Percentiles rank a stretch among this genome's conserved stretches.
Conservation (phyloP, 768 basidiomycete species). For the Lactarius indigo region DNA sequence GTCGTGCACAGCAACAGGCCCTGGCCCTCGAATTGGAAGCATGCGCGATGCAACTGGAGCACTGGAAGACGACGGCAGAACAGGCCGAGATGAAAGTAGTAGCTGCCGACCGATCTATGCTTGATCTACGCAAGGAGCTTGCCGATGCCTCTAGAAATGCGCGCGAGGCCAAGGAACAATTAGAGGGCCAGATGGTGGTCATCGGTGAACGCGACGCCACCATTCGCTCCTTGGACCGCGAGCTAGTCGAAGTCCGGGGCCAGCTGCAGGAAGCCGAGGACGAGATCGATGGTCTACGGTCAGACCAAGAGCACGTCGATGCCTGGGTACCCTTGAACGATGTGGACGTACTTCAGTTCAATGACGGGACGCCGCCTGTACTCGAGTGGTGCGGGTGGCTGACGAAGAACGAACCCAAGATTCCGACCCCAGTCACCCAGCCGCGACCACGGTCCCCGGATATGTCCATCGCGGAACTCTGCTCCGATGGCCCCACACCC, state of each 20-base stretch:
- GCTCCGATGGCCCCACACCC: neutral
- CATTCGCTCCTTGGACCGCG: neutral
- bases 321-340: neutral
- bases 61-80: slow-evolving; percentile 6
- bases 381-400: slow-evolving; percentile 3
- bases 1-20: neutral
- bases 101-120: neutral
- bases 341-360: neutral
- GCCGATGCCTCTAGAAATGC: slow-evolving; percentile 1
- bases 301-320: neutral
- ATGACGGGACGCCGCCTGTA: neutral
- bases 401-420: neutral
- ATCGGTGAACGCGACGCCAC: slow-evolving; percentile 4
- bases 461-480: slow-evolving; percentile 1
- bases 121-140: slow-evolving; percentile 10
- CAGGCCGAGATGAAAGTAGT: neutral
- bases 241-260: neutral
- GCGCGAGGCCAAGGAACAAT: slow-evolving; percentile 7
- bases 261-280: neutral
- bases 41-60: neutral
- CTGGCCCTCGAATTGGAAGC: neutral
- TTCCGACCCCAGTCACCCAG: neutral
- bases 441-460: neutral
- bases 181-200: neutral
- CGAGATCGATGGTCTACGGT: neutral